Evolutionary conservation across 768 basidiomycete genomes (phyloP), one percentile per base, ranked within the genome.

Genomic region (Gloeopeniophorella convolvens): DNA sequence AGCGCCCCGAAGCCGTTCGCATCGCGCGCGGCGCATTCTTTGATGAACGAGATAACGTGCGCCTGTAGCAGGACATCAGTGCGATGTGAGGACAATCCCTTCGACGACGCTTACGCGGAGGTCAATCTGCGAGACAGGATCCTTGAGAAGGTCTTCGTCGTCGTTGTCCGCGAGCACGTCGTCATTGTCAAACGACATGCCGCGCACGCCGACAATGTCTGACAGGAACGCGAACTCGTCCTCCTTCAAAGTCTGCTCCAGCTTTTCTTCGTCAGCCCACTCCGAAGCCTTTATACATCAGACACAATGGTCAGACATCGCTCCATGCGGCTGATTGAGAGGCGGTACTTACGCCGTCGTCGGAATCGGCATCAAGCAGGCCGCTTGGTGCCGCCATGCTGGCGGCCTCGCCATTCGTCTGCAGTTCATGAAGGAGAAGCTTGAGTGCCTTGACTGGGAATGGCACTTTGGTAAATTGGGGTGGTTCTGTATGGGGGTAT

Each of bases 401-500:
- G 3, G 87, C 78, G 0, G 81, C 70, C 57, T 92, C 89, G 13
- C 87, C 86, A 39, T 80, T 82, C 11, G 82, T 79, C 57, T 89
- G 85, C 4, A 97, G 70, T 55, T 97, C 93, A 45, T 82, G 81
- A 23, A 97, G 64, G 16, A 98, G 70, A 20, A 98, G 72, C 65
- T 98, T 98, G 64, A 99, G 74, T 0, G 84, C 91, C 66, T 97
- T 97, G 51, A 91, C 78, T 0, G 85, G 88, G 82, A 99, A 97
- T 1, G 86, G 72, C 40, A 96, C 81, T 23, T 75, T 77, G 0
- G 88, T 85, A 65, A 89, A 97, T 63, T 92, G 83, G 48, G 84
- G 84, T 2, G 96, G 95, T 32, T 74, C 92, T 96, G 50, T 8
- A 42, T n/a, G 23, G 30, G 39, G 41, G 52, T 48, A 45, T 62